phyloP scores from a whole-genome alignment of 768 basidiomycete genomes.

The Fistulinella prunicolor region DNA sequence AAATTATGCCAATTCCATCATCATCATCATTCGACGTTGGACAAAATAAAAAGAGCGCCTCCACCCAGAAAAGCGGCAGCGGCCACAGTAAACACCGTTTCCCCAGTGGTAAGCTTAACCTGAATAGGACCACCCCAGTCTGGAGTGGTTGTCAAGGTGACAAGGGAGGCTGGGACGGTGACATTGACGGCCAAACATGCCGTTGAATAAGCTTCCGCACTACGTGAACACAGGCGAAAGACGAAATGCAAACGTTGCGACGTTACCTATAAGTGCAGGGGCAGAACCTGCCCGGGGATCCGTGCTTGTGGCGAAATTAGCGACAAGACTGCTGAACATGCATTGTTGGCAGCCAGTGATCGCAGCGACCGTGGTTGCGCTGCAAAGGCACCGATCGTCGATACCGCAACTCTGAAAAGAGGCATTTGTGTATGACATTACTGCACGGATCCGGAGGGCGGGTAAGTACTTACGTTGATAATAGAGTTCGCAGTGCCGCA shows the following conservation, averaged over 20 bases:
- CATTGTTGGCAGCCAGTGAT: constrained; percentile 64
- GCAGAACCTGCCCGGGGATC: constrained; percentile 60
- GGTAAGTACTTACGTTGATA: constrained; percentile 23
- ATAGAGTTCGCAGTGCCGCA: constrained; percentile 26
- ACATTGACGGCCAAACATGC: constrained; percentile 43
- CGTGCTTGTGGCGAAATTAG: constrained; percentile 43
- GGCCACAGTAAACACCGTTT: constrained; percentile 44
- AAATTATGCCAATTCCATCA: background rate
- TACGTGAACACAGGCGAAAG: constrained; percentile 6
- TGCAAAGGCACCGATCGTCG: constrained; percentile 56
- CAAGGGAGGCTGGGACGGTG: constrained; percentile 37
- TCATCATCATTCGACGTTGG: constrained; percentile 51
- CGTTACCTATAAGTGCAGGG: constrained; percentile 53
- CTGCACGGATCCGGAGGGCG: background rate
- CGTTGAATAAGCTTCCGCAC: constrained; percentile 48
- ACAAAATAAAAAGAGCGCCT: constrained; percentile 49
- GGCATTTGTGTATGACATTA: background rate
- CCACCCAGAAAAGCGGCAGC: constrained; percentile 46
- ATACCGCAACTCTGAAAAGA: constrained; percentile 39
- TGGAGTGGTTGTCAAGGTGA: constrained; percentile 44
- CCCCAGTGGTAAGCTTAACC: constrained; percentile 42
- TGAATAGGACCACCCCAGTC: constrained; percentile 63
- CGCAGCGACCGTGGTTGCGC: constrained; percentile 35
- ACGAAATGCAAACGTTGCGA: background rate
- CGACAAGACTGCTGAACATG: constrained; percentile 56